phyloP scores from a whole-genome alignment of 1,284 basidiomycete genomes.

The Salmacisia buchloeana region DNA sequence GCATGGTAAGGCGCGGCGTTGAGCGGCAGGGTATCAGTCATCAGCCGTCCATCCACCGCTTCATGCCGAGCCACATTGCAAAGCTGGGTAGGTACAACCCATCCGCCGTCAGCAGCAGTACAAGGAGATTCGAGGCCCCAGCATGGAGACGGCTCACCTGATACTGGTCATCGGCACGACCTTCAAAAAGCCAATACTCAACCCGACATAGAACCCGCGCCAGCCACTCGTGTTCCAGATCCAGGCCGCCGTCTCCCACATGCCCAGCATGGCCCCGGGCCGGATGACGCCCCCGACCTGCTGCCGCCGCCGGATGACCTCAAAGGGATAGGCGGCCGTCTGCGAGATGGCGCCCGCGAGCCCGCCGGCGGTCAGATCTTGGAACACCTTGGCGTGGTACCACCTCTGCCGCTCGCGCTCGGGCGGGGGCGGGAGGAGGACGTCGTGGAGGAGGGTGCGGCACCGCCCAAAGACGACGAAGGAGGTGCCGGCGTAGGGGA shows the following conservation, averaged over 20 bases:
- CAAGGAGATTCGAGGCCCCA: not conserved
- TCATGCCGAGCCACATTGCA: conserved; percentile 48
- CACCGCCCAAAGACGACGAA: conserved; percentile 62
- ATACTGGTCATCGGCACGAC: conserved; percentile 84
- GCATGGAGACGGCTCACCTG: conserved; percentile 14
- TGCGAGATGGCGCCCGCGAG: conserved; percentile 83
- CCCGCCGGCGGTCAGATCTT: conserved; percentile 73
- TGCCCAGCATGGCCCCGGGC: conserved; percentile 40
- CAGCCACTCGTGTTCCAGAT: conserved; percentile 70
- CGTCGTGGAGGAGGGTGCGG: conserved; percentile 35
- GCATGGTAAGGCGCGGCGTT: not conserved
- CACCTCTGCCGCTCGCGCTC: conserved; percentile 20
- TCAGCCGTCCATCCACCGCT: conserved; percentile 45
- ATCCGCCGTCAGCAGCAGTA: not conserved
- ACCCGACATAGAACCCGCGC: conserved; percentile 87
- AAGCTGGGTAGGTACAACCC: conserved; percentile 21
- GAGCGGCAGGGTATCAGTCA: not conserved
- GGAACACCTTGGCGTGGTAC: conserved; percentile 47
- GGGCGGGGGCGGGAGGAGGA: conserved; percentile 21
- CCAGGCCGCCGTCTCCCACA: conserved; percentile 47
- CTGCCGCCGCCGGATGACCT: conserved; percentile 87
- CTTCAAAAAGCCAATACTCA: conserved; percentile 90
- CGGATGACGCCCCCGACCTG: conserved; percentile 70
- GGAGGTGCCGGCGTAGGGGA: conserved; percentile 93
- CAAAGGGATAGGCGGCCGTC: conserved; percentile 91